Evolutionary conservation across 306 rosid genomes (phyloP), one percentile per base, ranked within the genome.

Genomic region (Casuarina glauca): DNA sequence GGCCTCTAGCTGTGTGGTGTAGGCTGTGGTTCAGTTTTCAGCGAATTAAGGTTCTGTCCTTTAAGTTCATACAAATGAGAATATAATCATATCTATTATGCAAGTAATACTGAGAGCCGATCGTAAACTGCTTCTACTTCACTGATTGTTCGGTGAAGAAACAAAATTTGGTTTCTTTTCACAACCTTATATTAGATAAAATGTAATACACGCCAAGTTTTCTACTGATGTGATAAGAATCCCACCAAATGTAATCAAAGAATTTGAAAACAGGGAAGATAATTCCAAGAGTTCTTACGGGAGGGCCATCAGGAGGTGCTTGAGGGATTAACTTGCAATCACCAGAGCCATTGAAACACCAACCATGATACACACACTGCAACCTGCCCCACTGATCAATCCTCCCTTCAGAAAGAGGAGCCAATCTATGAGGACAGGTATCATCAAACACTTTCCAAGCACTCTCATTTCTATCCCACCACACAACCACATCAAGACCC

Each of bases 321-420:
- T 26, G 32, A 26, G 97, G 98, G 85, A 94, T 94, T 70, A 94
- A 70, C 74, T 92, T 88, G 82, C 98, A 94, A 43, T 87, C 88
- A 41, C 98, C 98, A 20, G 91, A 82, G 78, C 98, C 97, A 86
- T 88, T 84, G 71, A 94, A 94, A 77, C 98, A 94, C 97, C 96
- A 94, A 38, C 98, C 98, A 84, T 94, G 97, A 64, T 94, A 94
- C 41, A 94, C 98, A 79, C 98, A 94, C 80, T 92, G 98, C 83
- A 92, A 80, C 73, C 98, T 84, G 1, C 98, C 98, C 97, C 94
- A 89, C 55, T 87, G 94, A 84, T 94, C 98, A 78, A 94, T 94
- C 80, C 98, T 86, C 52, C 97, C 98, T 76, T 94, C 98, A 71
- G 97, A 94, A 54, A 94, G 85, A 2, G 98, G 98, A 10, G 98